Evolutionary conservation across 441 rosid genomes (phyloP), one percentile per base, ranked within the genome.

Genomic region (Euphorbia celastroides): DNA sequence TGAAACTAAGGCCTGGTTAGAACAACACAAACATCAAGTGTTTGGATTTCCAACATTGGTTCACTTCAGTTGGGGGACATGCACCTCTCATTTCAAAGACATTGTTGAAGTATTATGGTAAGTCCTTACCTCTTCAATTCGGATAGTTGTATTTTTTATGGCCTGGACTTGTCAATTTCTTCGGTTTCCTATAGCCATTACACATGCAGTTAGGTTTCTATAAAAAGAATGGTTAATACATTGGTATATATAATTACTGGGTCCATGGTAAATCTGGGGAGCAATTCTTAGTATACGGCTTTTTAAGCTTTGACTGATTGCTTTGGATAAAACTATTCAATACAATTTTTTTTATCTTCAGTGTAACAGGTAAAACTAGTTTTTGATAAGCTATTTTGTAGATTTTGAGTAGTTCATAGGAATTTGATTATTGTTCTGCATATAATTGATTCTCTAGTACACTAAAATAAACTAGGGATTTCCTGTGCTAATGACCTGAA

Each of bases 21-120:
- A 65, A 57, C 78, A 85, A 66, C 96, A 93, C 73, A 82, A 88
- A 58, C 95, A 89, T 75, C 48, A 72, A 0, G 79, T 93, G 31
- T 93, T 91, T 86, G 99, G 99, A 62, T 93, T 93, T 70, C 99
- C 99, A 11, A 73, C 89, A 31, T 68, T 91, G 54, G 97, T 89
- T 31, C 92, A 95, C 60, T 93, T 93, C 86, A 93, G 99, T 74
- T 91, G 97, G 97, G 97, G 92, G 28, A 91, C 97, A 65, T 93
- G 97, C 84, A 88, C 75, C 19, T n/a, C 95, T 32, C 80, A 80
- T 79, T 82, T 71, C 75, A 89, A 85, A 65, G 79, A 89, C 32
- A 75, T 64, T 50, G 84, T 75, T 70, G 95, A 89, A 79, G 95
- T 91, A 57, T 51, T 80, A 48, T 90, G 96, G 96, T 93, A 50